phyloP scores from a whole-genome alignment of 768 basidiomycete species.

The Collybia sp. region DNA sequence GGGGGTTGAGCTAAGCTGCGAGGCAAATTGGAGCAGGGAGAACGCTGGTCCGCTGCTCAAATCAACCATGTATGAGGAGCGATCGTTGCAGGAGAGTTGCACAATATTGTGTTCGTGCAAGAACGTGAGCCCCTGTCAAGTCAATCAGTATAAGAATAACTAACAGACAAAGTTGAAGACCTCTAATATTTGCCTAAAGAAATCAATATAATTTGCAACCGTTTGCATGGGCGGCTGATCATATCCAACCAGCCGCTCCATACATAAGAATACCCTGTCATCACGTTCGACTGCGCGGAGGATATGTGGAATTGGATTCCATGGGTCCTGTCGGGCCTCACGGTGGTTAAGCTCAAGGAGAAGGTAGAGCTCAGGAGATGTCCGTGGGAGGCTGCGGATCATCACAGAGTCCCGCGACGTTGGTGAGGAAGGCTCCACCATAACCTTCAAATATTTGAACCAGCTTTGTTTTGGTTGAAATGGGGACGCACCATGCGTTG shows the following conservation, averaged over 20 bases:
- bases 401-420: constrained; percentile 27
- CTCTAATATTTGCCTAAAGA: constrained; percentile 47
- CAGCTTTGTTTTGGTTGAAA: neutral
- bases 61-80: constrained; percentile 37
- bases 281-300: constrained; percentile 37
- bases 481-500: constrained; percentile 13
- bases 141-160: neutral
- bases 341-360: constrained; percentile 39
- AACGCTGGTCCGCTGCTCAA: constrained; percentile 26
- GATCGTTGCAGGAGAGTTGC: constrained; percentile 27
- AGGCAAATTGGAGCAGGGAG: constrained; percentile 2
- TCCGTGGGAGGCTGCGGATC: constrained; percentile 31
- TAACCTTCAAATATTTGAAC: constrained; percentile 16
- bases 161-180: constrained; percentile 15
- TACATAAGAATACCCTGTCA: constrained; percentile 35
- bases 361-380: constrained; percentile 33
- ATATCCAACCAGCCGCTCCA: constrained; percentile 40
- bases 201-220: constrained; percentile 45
- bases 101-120: constrained; percentile 42
- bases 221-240: constrained; percentile 40
- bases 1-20: neutral
- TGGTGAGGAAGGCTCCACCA: constrained; percentile 22
- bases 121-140: constrained; percentile 38
- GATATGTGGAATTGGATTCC: constrained; percentile 49
- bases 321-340: constrained; percentile 42